These are phyloP conservation scores for Scutellaria minor DNA, from an alignment of 257 asterid species.

Conservation along the genomic window DNA sequence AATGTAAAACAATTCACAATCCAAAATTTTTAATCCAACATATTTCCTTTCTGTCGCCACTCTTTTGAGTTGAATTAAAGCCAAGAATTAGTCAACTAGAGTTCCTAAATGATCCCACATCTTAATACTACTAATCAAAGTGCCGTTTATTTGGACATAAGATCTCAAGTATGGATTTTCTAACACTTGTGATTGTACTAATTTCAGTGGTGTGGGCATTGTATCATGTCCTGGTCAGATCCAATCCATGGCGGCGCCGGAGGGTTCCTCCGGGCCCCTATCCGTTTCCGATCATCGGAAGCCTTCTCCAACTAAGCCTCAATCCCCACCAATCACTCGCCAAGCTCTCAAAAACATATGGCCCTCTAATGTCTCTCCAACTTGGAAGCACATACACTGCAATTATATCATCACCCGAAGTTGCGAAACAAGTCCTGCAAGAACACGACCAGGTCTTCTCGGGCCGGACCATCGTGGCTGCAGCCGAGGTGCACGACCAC, in stretches of 20 bases:
- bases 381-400: conserved; percentile 39
- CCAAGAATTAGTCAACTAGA: too few species aligned
- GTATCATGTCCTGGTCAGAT: not conserved
- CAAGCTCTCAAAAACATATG: conserved; percentile 41
- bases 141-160: too few species aligned
- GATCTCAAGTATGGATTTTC: conserved; percentile 7
- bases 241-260: not conserved
- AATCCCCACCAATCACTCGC: conserved; percentile 40
- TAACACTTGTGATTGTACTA: not conserved
- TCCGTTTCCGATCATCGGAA: conserved; percentile 42
- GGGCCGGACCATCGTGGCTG: conserved; percentile 23
- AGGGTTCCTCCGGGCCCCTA: conserved; percentile 43
- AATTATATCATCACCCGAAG: conserved; percentile 35
- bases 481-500: conserved; percentile 18
- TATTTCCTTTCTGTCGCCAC: too few species aligned
- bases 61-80: too few species aligned
- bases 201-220: not conserved
- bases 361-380: conserved; percentile 46
- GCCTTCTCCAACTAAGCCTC: conserved; percentile 40
- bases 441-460: conserved; percentile 39
- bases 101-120: too few species aligned
- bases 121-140: too few species aligned
- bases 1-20: too few species aligned
- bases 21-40: too few species aligned
- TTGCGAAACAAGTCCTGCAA: conserved; percentile 36